Percentiles rank a stretch among this genome's conserved stretches.
Evolutionary conservation across 2,329 filamentous ascomycete genomes (phyloP).

Genomic region (Stemphylium beticola): DNA sequence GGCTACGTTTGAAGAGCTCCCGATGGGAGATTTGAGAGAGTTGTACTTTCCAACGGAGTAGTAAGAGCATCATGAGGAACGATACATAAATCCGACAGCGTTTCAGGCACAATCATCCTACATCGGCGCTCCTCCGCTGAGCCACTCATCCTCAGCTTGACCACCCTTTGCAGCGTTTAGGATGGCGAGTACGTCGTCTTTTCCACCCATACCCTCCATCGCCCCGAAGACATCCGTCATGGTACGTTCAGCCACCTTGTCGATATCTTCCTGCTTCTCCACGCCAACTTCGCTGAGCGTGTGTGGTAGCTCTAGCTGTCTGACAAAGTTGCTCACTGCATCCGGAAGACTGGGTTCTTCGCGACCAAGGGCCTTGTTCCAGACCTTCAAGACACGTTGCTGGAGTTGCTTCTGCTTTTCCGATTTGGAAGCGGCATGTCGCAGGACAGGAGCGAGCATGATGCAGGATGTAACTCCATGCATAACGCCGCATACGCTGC

Average conservation of each 20-base stretch:
- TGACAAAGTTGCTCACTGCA: conserved; percentile 29
- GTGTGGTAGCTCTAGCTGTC: conserved; percentile 21
- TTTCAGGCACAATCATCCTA: neutral
- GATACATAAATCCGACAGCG: neutral
- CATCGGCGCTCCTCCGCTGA: neutral
- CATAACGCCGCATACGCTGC: conserved; percentile 27
- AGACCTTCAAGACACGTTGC: conserved; percentile 23
- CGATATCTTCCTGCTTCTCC: conserved; percentile 19
- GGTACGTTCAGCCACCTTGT: conserved; percentile 30
- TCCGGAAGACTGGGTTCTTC: conserved; percentile 27
- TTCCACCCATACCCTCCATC: conserved; percentile 8
- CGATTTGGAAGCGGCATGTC: conserved; percentile 20
- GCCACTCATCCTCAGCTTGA: neutral
- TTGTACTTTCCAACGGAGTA: conserved; percentile 4
- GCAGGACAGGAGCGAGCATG: conserved; percentile 27
- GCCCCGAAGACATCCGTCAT: conserved; percentile 28
- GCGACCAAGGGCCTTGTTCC: conserved; percentile 24
- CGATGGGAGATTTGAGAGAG: conserved; percentile 6
- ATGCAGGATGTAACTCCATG: conserved; percentile 33
- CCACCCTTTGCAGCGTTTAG: conserved; percentile 12
- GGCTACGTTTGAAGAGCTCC: conserved; percentile 9
- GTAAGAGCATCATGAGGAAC: neutral
- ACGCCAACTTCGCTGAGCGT: conserved; percentile 28
- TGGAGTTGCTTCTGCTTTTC: conserved; percentile 17
- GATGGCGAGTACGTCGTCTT: conserved; percentile 20